Base-by-base conservation (phyloP, 345 rosid genomes). In the Eucalyptus pauciflora region DNA sequence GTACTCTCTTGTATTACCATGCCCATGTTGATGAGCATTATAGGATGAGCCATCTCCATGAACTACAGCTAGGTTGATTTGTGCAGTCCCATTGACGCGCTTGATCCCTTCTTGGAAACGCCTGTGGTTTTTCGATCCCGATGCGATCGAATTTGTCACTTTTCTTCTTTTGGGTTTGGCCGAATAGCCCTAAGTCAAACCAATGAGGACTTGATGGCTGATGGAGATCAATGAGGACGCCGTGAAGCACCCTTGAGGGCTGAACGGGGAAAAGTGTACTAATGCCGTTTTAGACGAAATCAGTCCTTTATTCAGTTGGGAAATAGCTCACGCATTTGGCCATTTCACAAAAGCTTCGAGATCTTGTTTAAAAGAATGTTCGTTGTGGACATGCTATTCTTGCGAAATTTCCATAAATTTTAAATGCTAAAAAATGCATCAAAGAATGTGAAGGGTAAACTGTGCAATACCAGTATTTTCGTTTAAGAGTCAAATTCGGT, bases 1-100 rank as follows among this genome's bases (percentile, higher is more conserved):
- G 83, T 91, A 93, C 86, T 92, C 91, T 86, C 92, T 94, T 94
- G 92, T 80, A 60, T 76, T 60, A 94, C 98, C 95, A 86, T 93
- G 92, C 9, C 86, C 89, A 24, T 91, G 93, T 41, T 93, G 89
- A 90, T 93, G 93, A 48, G 88, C 86, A 20, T 80, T 85, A 88
- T 92, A 87, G 86, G 89, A 89, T 46, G 93, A 89, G 92, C 85
- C 86, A 43, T 93, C 94, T 46, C 60, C 58, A 22, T 86, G 90
- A 87, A 94, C 95, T 91, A 92, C 95, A 89, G 64, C 93, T 49
- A 86, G 93, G 88, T 91, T 94, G 87, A 95, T 91, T 62, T 93
- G 96, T 87, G 97, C 97, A 93, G 95, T 94, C 46, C 90, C 92
- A 80, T 94, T 96, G 62, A 96, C 94, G 90, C 90, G 93, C 97